Conservation (phyloP, 305 asterid species). For the Striga hermonthica region DNA sequence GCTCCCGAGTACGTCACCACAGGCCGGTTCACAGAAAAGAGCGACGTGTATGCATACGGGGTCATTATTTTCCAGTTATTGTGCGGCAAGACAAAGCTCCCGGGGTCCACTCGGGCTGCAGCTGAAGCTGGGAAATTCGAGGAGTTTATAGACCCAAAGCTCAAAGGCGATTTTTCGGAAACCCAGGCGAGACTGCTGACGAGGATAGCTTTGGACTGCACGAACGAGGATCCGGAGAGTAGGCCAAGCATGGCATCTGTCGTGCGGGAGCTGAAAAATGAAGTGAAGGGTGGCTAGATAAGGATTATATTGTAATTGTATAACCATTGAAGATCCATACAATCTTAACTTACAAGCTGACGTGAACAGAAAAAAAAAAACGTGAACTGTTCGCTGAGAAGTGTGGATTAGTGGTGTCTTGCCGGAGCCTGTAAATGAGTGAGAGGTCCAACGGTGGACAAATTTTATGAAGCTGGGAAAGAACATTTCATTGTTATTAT, state of each 20-base stretch:
- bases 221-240: slow-evolving; percentile 55
- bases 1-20: slow-evolving; percentile 94
- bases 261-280: slow-evolving; percentile 41
- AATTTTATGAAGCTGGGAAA: slow-evolving; percentile 4
- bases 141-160: slow-evolving; percentile 54
- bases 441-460: slow-evolving; percentile 2
- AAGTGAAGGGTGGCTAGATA: slow-evolving; percentile 12
- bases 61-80: slow-evolving; percentile 82
- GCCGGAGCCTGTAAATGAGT: slow-evolving; percentile 18
- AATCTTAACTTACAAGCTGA: too few species aligned
- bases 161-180: slow-evolving; percentile 43
- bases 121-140: slow-evolving; percentile 62
- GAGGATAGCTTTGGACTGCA: slow-evolving; percentile 62
- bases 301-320: background rate
- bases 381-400: background rate
- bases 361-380: too few species aligned
- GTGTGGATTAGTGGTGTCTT: background rate
- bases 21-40: slow-evolving; percentile 90
- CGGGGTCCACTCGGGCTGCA: slow-evolving; percentile 46
- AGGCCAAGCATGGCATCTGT: slow-evolving; percentile 66
- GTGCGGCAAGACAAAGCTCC: slow-evolving; percentile 57
- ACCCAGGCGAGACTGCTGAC: slow-evolving; percentile 54
- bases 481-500: too few species aligned
- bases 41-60: slow-evolving; percentile 90
- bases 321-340: background rate